Conservation (phyloP, 495 filamentous ascomycete genomes). For the Neurospora sp. region DNA sequence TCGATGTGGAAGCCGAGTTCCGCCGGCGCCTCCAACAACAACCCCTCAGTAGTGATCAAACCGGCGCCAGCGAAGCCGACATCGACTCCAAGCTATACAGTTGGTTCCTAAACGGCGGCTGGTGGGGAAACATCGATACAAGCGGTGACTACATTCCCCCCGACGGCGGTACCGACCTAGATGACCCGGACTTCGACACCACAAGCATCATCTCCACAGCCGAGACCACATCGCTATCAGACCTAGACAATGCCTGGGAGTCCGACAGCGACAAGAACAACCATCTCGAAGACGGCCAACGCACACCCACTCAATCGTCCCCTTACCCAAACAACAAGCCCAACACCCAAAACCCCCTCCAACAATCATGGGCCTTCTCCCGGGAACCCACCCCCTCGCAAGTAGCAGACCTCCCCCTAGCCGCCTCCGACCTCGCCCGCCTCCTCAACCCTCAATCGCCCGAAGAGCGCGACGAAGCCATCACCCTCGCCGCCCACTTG, state of each 20-base stretch:
- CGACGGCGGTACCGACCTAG: neutral
- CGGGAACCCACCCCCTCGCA: constrained; percentile 45
- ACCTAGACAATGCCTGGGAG: constrained; percentile 43
- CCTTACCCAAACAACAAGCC: constrained; percentile 11
- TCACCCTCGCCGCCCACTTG: constrained; percentile 73
- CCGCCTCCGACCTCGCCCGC: constrained; percentile 58
- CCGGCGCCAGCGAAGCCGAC: constrained; percentile 45
- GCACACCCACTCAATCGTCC: constrained; percentile 58
- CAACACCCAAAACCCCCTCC: neutral
- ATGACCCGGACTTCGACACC: constrained; percentile 56
- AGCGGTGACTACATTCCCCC: constrained; percentile 57
- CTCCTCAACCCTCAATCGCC: constrained; percentile 72
- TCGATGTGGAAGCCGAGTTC: constrained; percentile 72
- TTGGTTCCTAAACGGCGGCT: constrained; percentile 71
- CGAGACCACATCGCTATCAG: constrained; percentile 13
- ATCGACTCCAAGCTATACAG: constrained; percentile 64
- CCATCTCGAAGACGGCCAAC: constrained; percentile 43
- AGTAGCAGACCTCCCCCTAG: constrained; percentile 50
- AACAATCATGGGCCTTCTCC: constrained; percentile 16
- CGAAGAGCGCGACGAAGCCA: constrained; percentile 71
- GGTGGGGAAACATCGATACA: constrained; percentile 70
- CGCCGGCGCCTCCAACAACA: constrained; percentile 40
- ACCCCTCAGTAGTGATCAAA: constrained; percentile 7
- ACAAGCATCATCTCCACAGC: constrained; percentile 65
- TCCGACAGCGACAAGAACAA: constrained; percentile 26